Conservation (phyloP, 129 eudicot species). For the Deinandra increscens region DNA sequence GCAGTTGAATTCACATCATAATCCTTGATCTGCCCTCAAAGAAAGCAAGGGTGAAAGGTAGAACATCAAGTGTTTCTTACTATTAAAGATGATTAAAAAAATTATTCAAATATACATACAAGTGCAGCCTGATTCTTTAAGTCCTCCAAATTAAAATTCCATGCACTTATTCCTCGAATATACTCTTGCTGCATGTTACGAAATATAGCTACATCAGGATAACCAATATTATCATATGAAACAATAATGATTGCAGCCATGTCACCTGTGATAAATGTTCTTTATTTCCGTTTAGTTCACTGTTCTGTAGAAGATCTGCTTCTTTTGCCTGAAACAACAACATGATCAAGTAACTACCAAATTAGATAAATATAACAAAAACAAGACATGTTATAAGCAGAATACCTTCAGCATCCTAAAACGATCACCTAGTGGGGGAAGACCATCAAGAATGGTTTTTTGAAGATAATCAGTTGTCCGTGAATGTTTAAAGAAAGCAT, state of each 20-base stretch:
- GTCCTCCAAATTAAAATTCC: conserved; percentile 98
- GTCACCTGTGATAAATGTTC: conserved; percentile 92
- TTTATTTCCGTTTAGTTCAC: conserved; percentile 74
- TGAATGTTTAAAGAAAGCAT: conserved; percentile 81
- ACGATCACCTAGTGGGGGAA: conserved; percentile 81
- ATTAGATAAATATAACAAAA: not conserved
- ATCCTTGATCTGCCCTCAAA: conserved; percentile 65
- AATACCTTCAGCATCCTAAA: conserved; percentile 82
- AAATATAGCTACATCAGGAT: conserved; percentile 20
- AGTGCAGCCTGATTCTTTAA: conserved; percentile 95
- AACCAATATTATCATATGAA: not conserved
- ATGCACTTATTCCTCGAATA: conserved; percentile 94
- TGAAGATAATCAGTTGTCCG: conserved; percentile 62
- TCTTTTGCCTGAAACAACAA: conserved; percentile 76
- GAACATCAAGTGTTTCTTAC: conserved; percentile 5
- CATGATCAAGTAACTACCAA: conserved; percentile 2
- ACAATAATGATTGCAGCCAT: conserved; percentile 13
- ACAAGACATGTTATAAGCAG: conserved; percentile 14
- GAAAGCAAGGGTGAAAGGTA: conserved; percentile 6
- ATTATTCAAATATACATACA: conserved; percentile 42
- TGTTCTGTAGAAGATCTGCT: conserved; percentile 79
- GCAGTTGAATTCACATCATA: conserved; percentile 44
- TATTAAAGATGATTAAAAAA: conserved; percentile 7
- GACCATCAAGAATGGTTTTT: conserved; percentile 65
- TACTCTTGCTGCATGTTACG: conserved; percentile 80